These are phyloP conservation scores for Xylaria sp. DNA, from an alignment of 2,329 filamentous ascomycete genomes.

Conservation along the genomic window DNA sequence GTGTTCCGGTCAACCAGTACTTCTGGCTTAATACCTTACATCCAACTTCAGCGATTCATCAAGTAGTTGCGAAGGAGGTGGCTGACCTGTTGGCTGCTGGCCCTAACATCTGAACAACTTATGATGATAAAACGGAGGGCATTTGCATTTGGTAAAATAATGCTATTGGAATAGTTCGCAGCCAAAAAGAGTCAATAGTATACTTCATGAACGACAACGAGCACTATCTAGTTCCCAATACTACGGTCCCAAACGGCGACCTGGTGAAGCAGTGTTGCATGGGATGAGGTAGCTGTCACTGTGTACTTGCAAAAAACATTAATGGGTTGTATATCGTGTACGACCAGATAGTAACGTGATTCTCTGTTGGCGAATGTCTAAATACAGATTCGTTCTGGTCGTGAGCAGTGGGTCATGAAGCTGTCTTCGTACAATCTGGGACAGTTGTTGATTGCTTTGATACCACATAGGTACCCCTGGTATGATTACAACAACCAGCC, in stretches of 20 bases:
- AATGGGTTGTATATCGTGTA: too few species aligned
- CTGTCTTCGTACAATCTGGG: too few species aligned
- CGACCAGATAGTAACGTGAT: too few species aligned
- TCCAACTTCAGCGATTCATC: constrained; percentile 72
- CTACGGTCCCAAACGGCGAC: not conserved
- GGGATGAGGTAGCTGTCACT: not conserved
- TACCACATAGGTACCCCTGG: too few species aligned
- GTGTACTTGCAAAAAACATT: too few species aligned
- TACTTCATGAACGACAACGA: not conserved
- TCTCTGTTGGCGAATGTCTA: too few species aligned
- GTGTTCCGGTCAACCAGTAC: constrained; percentile 68
- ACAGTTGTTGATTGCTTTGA: too few species aligned
- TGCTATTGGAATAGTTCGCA: not conserved
- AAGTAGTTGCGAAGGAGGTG: constrained; percentile 65
- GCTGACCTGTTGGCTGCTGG: constrained; percentile 53
- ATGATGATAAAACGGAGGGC: not conserved
- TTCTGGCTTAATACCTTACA: constrained; percentile 73
- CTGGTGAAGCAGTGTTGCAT: not conserved
- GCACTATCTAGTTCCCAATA: not conserved
- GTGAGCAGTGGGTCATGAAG: not conserved
- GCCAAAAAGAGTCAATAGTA: not conserved
- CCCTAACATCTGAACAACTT: constrained; percentile 52
- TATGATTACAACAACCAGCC: too few species aligned
- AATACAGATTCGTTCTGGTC: not conserved
- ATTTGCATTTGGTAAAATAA: not conserved